Base-by-base conservation (phyloP, 441 rosid genomes). In the Adansonia rubrostipa region DNA sequence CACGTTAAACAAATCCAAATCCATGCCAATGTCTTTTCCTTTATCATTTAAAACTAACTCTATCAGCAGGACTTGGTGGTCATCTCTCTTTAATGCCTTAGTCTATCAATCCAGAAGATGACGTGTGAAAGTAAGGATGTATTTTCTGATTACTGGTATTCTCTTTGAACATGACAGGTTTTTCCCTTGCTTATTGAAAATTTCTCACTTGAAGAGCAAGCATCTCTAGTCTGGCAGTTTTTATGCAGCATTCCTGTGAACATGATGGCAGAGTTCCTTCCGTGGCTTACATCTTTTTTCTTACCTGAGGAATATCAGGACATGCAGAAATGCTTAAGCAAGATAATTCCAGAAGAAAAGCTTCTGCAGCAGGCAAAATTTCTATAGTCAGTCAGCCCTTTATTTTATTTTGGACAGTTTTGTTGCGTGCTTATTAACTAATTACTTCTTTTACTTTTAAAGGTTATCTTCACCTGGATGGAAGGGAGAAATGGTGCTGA, bases 401-500 rank as follows among this genome's bases (percentile, higher is more conserved):
- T 42, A 71, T 51, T 68, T 24, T 24, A 24, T 65, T 71, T n/a
- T 77, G 70, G 22, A 67, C 74, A 50, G 20, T 36, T 22, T 70
- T 81, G 60, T 77, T 77, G 42, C 56, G 47, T 76, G 58, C 45
- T 45, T 54, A 11, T 24, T 63, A 22, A 61, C 77, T 79, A 77
- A 77, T 60, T 58, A 28, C 48, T 22, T 22, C 53, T 68, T 57
- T 73, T 77, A 24, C 42, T 77, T 40, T 69, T 83, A 81, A 77
- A 92, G 96, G 93, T 92, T 77, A 81, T 92, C 70, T 89, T 89
- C 84, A 81, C 87, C 76, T 92, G 96, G 96, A 84, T 92, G 87
- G 87, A 87, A 79, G 81, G 89, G 74, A 77, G 78, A 81, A 79
- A 79, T 71, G 83, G 71, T 24, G 76, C 73, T 58, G 77, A 73